A percentile compares a stretch with the other conserved stretches of the same genome.
These are phyloP conservation scores for Phylloporus sp. DNA, from an alignment of 1,284 basidiomycete genomes.

Conservation along the genomic window DNA sequence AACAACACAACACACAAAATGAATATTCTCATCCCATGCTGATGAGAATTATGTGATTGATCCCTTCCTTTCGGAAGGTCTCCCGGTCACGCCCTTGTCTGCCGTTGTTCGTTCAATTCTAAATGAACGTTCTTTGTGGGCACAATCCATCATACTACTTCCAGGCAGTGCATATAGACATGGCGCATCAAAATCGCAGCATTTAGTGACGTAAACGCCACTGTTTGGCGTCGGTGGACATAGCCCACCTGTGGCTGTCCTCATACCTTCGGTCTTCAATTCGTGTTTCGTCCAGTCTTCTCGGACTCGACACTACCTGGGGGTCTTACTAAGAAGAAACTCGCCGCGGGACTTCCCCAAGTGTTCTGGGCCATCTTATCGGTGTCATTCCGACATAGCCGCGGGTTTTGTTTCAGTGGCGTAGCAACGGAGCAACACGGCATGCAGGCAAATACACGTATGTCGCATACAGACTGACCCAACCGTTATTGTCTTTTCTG, in stretches of 20 bases:
- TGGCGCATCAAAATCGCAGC: background rate
- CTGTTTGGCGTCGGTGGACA: background rate
- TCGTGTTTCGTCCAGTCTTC: background rate
- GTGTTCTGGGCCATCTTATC: background rate
- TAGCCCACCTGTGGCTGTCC: background rate
- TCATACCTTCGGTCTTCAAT: background rate
- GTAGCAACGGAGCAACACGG: background rate
- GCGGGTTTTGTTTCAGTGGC: background rate
- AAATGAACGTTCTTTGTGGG: background rate
- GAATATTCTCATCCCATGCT: background rate
- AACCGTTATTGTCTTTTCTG: too few relatives aligned
- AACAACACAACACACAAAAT: background rate
- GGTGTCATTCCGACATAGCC: background rate
- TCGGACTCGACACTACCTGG: background rate
- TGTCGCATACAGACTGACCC: background rate
- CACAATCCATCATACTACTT: background rate
- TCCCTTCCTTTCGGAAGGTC: background rate
- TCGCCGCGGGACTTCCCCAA: conserved; percentile 2
- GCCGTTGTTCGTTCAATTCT: background rate
- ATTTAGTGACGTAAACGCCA: background rate
- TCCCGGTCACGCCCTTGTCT: background rate
- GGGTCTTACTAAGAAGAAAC: too few relatives aligned
- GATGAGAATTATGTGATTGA: background rate
- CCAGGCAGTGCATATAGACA: conserved; percentile 4
- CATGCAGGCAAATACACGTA: background rate